Conservation (phyloP, 2,329 filamentous ascomycete genomes). For the Calonectria henricotiae region DNA sequence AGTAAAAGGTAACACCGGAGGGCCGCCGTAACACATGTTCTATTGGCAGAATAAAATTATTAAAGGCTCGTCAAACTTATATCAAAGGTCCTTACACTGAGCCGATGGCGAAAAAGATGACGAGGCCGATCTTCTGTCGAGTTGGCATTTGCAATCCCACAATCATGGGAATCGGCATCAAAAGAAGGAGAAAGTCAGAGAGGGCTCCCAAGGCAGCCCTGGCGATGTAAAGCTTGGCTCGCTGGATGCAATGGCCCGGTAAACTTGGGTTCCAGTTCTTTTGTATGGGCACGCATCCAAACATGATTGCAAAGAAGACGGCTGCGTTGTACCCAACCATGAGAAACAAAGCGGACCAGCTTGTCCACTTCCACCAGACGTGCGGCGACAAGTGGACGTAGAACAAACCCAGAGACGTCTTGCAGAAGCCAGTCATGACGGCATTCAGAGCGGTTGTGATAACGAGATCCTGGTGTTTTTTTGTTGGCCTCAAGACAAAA, state of each 20-base stretch:
- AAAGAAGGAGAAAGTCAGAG: constrained; percentile 64
- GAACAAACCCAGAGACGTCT: not conserved
- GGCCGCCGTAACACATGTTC: constrained; percentile 40
- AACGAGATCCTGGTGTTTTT: constrained; percentile 51
- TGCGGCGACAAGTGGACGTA: constrained; percentile 7
- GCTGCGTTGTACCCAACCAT: constrained; percentile 6
- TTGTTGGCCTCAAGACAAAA: constrained; percentile 45
- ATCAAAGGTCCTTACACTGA: constrained; percentile 33
- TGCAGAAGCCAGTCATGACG: constrained; percentile 33
- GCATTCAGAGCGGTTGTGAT: constrained; percentile 55
- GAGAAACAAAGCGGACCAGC: constrained; percentile 15
- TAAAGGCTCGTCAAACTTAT: not conserved
- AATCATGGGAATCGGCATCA: constrained; percentile 63
- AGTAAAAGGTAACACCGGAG: constrained; percentile 40
- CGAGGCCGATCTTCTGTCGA: constrained; percentile 63
- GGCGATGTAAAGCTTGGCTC: constrained; percentile 64
- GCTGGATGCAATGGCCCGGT: constrained; percentile 60
- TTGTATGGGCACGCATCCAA: constrained; percentile 38
- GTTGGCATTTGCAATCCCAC: constrained; percentile 61
- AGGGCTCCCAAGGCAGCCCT: constrained; percentile 64
- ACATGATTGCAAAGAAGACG: constrained; percentile 56
- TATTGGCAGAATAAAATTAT: not conserved
- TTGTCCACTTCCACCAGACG: constrained; percentile 8
- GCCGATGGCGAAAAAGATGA: constrained; percentile 62
- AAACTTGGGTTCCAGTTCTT: constrained; percentile 49